Base-by-base conservation (phyloP, 768 basidiomycete species). In the Leccinum obscurum region DNA sequence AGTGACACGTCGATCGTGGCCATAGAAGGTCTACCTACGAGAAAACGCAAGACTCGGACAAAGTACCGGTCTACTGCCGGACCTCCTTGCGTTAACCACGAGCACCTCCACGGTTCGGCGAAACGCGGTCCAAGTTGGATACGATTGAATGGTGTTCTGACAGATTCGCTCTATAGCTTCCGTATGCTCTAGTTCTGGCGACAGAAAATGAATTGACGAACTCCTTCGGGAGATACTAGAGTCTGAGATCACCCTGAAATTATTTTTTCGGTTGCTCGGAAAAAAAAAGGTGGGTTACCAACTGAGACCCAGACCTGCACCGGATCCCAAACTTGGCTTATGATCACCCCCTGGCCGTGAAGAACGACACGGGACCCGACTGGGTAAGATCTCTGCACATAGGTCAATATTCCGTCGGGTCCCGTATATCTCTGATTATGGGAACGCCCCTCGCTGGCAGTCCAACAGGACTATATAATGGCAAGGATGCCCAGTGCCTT, bases 381-480 rank as follows among this genome's bases (percentile, higher is more conserved):
- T 10, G 41, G 41, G 41, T n/a, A n/a, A 9, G 39, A 39, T 39
- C 7, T 41, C 39, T 41, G 8, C 1, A 41, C 50, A 59, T 34
- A 10, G 13, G 32, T 13, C 32, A 14, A n/a, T 2, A 20, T 22
- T 24, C 49, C 30, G n/a, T 48, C 53, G 7, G 15, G 30, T 3
- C 10, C 49, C 17, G 49, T 17, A 22, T 10, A 1, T 41, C 20
- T 39, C 22, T 20, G 5, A n/a, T 34, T 24, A 15, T 46, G 20
- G 41, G 51, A 44, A 41, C 20, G 24, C 35, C n/a, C 24, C 14
- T 10, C 14, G 39, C 22, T 46, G 32, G 30, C 41, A 49, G 28
- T 28, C 52, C 39, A 51, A 22, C 22, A 20, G n/a, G 50, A 17
- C n/a, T 59, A 63, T 63, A 64, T 49, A 60, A 39, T 1, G 20